Evolutionary conservation across 2,329 filamentous ascomycete genomes (phyloP), one percentile per base, ranked within the genome.

Genomic region (Scortechinia acanthostroma): DNA sequence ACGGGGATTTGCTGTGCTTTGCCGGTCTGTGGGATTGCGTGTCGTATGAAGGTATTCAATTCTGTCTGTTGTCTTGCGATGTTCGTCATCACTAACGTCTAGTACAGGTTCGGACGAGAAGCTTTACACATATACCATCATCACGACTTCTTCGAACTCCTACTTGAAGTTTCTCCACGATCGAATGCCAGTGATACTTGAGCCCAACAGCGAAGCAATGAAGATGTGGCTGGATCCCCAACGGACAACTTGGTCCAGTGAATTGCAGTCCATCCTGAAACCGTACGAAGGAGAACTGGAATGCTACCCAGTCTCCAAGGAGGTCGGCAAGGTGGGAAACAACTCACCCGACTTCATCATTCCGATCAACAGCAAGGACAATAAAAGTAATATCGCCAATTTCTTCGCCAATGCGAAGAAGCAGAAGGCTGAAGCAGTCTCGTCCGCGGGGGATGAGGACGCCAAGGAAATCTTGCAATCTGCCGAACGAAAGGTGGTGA

Each of bases 301-400:
- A 45, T 82, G 87, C 45, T 96, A 95, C 58, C 82, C 86, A 0
- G 93, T 98, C 2, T 81, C 75, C 54, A 87, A 88, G 59, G 91
- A 93, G 3, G 91, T 97, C 0, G 91, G 91, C 1, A 97, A 95
- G 65, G 91, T 95, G 0, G 91, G 91, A 4, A 95, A 95, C 53
- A 87, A 95, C 60, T 94, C 87, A 17, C 81, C 88, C 0, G 76
- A 74, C 1, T 95, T 96, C 56, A 75, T 96, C 40, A 70, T 95
- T 2, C 91, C 91, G 0, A 66, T 96, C 23, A 76, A 87, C 55
- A 94, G 87, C 63, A 83, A 80, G 51, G 86, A 91, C 55, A 96
- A 96, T 62, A 96, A 94, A 67, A 81, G 76, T 43, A 96, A 93
- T 52, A 97, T 97, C 61, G 87, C 86, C 42, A 95, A 95, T 55